phyloP scores from a whole-genome alignment of 2,329 filamentous ascomycete genomes.

The Colletotrichum siamense region DNA sequence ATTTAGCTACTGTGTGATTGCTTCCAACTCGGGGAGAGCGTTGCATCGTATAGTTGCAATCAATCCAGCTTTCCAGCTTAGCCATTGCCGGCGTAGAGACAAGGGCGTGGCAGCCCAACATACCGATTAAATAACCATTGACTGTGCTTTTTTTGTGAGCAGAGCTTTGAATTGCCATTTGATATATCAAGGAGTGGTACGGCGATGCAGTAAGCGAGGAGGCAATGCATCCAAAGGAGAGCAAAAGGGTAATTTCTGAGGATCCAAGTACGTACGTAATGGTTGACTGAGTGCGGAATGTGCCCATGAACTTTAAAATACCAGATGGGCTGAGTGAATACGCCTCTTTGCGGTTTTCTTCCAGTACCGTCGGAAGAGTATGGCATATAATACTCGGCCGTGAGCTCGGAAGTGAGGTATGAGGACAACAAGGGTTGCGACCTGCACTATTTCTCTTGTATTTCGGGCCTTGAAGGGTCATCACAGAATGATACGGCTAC shows the following conservation, averaged over 20 bases:
- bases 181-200: neutral
- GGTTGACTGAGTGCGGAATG: neutral
- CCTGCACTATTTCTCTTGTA: neutral
- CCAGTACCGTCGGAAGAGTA: neutral
- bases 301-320: fast-evolving
- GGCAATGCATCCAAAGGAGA: neutral
- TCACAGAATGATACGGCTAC: too few species aligned
- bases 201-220: neutral
- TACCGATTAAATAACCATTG: neutral
- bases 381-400: neutral
- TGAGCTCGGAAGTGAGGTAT: neutral
- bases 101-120: neutral
- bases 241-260: neutral
- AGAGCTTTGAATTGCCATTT: neutral
- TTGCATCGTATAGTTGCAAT: neutral
- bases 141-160: neutral
- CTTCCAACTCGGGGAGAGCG: neutral
- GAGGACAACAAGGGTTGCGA: neutral
- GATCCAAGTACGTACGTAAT: neutral
- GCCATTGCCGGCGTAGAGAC: neutral
- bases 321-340: neutral
- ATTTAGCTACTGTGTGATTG: neutral
- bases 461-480: neutral
- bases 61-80: neutral
- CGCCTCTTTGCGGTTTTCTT: neutral